Evolutionary conservation across 768 basidiomycete species (phyloP), one percentile per base, ranked within the genome.

Genomic region (Amylocystis lapponica): DNA sequence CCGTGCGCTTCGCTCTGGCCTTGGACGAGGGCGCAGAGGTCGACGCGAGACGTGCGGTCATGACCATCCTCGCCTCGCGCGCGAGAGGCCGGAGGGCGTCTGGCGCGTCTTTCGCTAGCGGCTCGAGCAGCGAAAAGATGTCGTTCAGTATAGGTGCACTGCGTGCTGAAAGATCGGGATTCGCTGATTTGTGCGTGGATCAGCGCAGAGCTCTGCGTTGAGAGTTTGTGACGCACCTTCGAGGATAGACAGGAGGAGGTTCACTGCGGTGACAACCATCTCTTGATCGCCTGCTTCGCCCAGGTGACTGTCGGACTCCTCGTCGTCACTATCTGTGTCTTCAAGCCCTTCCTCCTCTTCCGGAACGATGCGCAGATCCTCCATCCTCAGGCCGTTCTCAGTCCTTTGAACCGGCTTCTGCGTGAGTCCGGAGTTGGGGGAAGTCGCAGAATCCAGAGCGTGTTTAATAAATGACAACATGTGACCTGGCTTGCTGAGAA

Each of bases 401-500:
- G 17, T 21, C 42, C 26, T 22, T 27, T 44, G 31, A 16, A 41
- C 41, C 43, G 39, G 14, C 34, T 40, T 4, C 27, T 41, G 6
- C n/a, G 45, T 45, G 48, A 50, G 23, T 11, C 39, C 2, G n/a
- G n/a, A 3, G 32, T 39, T 23, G 26, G 44, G 20, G n/a, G 36
- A 20, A 13, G 27, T 35, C 14, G 61, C 56, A 4, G 78, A 64
- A 36, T 81, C 77, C 4, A 96, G 65, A 1, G 86, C 84, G 46
- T 89, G 80, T 43, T 83, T 84, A 20, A 97, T 71, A 57, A 96
- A 96, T 2, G 75, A 69, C n/a, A 98, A 60, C 9, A 94, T 73
- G 44, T 93, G 80, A 9, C 73, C 72, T 0, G 88, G 85, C 46
- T 83, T 76, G 33, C 60, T 63, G 27, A 82, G 65, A 23, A 93